Evolutionary conservation across 257 asterid genomes (phyloP).

Genomic region (Nicotiana tomentosiformis): DNA sequence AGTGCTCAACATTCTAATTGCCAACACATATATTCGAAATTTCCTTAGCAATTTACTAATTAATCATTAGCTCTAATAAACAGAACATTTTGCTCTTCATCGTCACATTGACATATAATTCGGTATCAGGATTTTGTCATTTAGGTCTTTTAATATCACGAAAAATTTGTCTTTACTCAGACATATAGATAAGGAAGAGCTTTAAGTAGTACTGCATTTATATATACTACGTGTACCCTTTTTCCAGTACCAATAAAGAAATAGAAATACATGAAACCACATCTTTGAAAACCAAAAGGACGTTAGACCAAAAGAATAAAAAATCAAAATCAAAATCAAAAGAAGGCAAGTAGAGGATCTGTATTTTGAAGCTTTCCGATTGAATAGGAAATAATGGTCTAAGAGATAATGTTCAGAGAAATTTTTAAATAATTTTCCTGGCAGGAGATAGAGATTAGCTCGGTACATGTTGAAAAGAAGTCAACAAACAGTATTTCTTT

Average conservation of each 20-base stretch:
- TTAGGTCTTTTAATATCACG: neutral
- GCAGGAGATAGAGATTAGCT: neutral
- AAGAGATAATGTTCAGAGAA: neutral
- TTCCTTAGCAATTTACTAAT: neutral
- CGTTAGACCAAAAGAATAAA: too few species aligned
- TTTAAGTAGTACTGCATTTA: too few species aligned
- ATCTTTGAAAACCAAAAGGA: neutral
- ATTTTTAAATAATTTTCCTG: neutral
- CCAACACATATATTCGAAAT: neutral
- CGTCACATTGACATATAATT: neutral
- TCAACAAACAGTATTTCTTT: neutral
- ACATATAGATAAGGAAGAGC: neutral
- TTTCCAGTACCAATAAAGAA: neutral
- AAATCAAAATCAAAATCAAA: neutral
- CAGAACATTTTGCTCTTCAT: neutral
- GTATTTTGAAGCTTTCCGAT: neutral
- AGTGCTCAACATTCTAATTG: neutral
- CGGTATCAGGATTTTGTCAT: neutral
- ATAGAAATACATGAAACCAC: neutral
- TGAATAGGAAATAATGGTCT: neutral
- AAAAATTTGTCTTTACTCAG: neutral
- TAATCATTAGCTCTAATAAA: neutral
- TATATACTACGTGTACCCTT: neutral
- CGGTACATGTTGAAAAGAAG: neutral
- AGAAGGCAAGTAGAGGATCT: neutral